Conservation (phyloP, 1,284 basidiomycete species). For the Volvariella volvacea region DNA sequence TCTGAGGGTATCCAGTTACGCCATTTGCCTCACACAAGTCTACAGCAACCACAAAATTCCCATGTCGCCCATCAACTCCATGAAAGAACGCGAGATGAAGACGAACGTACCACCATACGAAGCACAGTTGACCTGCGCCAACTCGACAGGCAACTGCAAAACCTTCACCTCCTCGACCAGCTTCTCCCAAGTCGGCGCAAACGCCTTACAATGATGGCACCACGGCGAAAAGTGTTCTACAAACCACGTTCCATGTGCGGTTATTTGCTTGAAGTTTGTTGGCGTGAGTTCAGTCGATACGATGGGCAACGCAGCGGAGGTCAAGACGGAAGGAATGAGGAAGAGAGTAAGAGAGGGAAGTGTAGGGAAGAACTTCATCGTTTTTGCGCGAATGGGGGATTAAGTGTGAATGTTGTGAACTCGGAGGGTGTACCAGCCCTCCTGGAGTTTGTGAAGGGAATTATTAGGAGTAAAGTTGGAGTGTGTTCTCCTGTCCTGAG, state of each 20-base stretch:
- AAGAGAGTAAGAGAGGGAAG: not conserved
- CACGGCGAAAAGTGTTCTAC: constrained; percentile 76
- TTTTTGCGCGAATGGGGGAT: too few species aligned
- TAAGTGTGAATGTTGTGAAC: too few species aligned
- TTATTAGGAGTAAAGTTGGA: not conserved
- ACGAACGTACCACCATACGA: constrained; percentile 79
- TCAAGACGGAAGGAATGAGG: not conserved
- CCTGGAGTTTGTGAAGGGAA: not conserved
- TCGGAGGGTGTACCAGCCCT: constrained; percentile 19
- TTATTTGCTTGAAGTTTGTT: constrained; percentile 55
- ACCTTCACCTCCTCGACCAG: constrained; percentile 54
- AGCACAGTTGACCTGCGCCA: constrained; percentile 85
- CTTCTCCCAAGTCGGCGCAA: constrained; percentile 81
- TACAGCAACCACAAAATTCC: constrained; percentile 21
- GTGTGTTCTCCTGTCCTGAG: not conserved
- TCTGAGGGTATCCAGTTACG: constrained; percentile 73
- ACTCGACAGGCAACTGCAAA: constrained; percentile 48
- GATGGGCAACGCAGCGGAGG: not conserved
- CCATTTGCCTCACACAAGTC: constrained; percentile 73
- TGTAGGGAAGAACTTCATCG: not conserved
- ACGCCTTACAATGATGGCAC: constrained; percentile 71
- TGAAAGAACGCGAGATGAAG: constrained; percentile 10
- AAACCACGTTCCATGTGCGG: constrained; percentile 68
- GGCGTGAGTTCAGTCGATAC: constrained; percentile 43
- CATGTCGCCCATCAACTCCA: not conserved